Base-by-base conservation (phyloP, 495 filamentous ascomycete species). In the Thermochaetoides thermophila region DNA sequence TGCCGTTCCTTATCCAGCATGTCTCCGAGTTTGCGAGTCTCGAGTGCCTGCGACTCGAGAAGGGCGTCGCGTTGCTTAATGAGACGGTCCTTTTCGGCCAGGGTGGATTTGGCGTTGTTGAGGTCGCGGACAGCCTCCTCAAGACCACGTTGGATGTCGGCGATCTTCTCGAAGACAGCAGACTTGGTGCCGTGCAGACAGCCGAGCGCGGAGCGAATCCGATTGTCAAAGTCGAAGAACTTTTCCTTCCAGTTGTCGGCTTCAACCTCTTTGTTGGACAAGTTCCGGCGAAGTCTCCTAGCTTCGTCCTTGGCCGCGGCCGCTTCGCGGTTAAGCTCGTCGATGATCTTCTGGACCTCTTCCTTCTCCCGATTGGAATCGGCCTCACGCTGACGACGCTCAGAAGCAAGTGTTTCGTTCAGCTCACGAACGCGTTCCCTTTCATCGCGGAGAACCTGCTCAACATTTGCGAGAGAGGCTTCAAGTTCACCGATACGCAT, bases 401-500 rank as follows among this genome's bases (percentile, higher is more conserved):
- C 87, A 19, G 76, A 69, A 7, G 76, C 68, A 19, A 93, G 63
- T 4, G 76, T 69, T 29, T 79, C 69, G 46, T 92, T 84, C 10
- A 93, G 61, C 40, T 93, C 85, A 26, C 68, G 66, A 19, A 71
- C 65, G 29, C 79, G 75, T 29, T 93, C 86, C 48, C 73, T 76
- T 47, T 95, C 85, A 29, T 83, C 85, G 24, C 75, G 66, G 18
- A 94, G 59, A 20, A 60, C 68, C 40, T 77, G 66, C 49, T 84
- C 72, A 35, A 74, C 69, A 22, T 72, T 76, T 52, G 82, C 81
- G 10, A 94, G 60, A 15, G 75, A 71, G 7, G 78, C 77, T 46
- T 94, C 84, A 3, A 96, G 63, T 43, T 95, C 82, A 14, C 89
- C 84, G 43, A 96, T 97, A 53, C 84, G 84, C 49, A 97, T 95